Base-by-base conservation (phyloP, 78 protist genomes). In the Dictyostelium brefeldianum region DNA sequence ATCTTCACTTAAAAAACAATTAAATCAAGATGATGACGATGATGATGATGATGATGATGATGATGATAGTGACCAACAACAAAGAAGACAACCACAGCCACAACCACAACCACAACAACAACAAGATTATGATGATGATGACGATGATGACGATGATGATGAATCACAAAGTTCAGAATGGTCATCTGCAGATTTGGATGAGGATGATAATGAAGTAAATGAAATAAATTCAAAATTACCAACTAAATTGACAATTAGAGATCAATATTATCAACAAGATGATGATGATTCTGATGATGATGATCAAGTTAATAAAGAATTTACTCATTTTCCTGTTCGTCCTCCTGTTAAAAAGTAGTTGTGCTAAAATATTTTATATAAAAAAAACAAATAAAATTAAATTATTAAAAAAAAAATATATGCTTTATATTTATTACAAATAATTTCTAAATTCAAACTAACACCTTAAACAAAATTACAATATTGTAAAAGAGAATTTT, bases 291-390 rank as follows among this genome's bases (percentile, higher is more conserved):
- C 57, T 18, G 81, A 75, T 14, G 81, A 75, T 0, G 20, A 29
- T 22, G 64, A 51, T 53, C 22, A 29, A 5, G 5, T 29, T 29
- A 8, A 29, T 14, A 29, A 67, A 8, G 29, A 50, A 50, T 46
- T 43, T 36, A 73, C 79, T 73, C 79, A 73, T 73, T 36, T 73
- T 17, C 79, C 79, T 14, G 79, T 73, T 20, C 47, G 75, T 27
- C 48, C 70, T 9, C 70, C 70, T 25, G n/a, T 20, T 8, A 56
- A 56, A 56, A 56, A 56, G n/a, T 18, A 56, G 9, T n/a, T n/a
- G n/a, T n/a, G n/a, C n/a, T n/a, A n/a, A n/a, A n/a, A n/a, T n/a
- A n/a, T n/a, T n/a, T n/a, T n/a, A n/a, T 36, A 36, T 36, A 36
- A 36, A 36, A 36, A 36, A 36, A 36, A 36, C 43, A 36, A 36